Evolutionary conservation across 2,329 filamentous ascomycete genomes (phyloP), one percentile per base, ranked within the genome.

Genomic region (Drechmeria coniospora): DNA sequence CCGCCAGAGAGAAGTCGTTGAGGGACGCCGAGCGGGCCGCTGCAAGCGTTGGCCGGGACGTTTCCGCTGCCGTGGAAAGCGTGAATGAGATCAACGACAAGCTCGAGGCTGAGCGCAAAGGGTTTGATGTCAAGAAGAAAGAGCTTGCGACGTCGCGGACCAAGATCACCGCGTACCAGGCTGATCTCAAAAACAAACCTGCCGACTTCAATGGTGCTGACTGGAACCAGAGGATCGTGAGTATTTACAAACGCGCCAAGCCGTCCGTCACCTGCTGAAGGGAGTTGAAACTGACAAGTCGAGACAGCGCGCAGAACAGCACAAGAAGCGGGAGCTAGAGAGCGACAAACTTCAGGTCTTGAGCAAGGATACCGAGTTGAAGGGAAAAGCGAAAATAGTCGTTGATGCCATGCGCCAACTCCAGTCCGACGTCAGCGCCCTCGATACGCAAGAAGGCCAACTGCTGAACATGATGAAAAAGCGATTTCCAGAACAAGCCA

Each of bases 381-480:
- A 51, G 14, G 46, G 47, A 2, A 44, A 59, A 32, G 65, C 59
- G 12, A 47, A 32, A 21, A 47, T 52, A 8, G 50, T 67, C 13
- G 56, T 47, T 23, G 37, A 44, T 0, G 51, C 59, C 6, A 48
- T 54, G 3, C 40, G 42, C 3, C 47, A 55, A 16, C 44, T 63
- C 1, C 36, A 68, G 36, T 39, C 43, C 3, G 65, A 74, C 11
- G 49, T 81, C 14, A 49, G 59, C 15, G 65, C 58, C 12, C 61
- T 93, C 10, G 65, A 82, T 27, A 87, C 82, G 1, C 70, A 79
- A 40, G 63, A 74, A 33, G 86, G 84, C 5, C 78, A 80, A 43
- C 76, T 82, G 38, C 59, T 79, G 30, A 69, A 56, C 26, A 71
- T 77, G 37, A 63, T 98, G 30, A 61, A 59, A 28, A 61, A 47